Conservation (phyloP, 257 asterid species). For the Capsicum rhomboideum region DNA sequence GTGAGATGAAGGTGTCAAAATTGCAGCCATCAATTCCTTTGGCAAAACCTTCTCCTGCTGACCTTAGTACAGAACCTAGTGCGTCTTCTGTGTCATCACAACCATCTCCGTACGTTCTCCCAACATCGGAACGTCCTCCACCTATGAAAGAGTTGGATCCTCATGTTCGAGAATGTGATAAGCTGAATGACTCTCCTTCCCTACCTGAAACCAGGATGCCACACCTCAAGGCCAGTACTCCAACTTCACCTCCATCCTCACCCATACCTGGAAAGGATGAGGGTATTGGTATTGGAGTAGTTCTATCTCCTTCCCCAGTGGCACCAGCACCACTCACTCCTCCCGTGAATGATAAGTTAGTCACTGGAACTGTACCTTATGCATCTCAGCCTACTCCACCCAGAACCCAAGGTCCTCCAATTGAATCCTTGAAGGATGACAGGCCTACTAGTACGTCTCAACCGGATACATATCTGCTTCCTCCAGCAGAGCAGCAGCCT, state of each 20-base stretch:
- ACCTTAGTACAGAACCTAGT: neutral
- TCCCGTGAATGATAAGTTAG: conserved; percentile 24
- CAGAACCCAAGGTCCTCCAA: conserved; percentile 4
- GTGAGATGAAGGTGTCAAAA: conserved; percentile 11
- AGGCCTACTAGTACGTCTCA: neutral
- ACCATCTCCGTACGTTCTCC: conserved; percentile 16
- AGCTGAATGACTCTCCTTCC: conserved; percentile 12
- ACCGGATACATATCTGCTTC: neutral
- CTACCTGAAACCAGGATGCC: conserved; percentile 18
- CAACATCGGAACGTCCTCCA: conserved; percentile 10
- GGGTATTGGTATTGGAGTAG: conserved; percentile 11
- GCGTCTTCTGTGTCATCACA: conserved; percentile 23
- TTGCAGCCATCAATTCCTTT: conserved; percentile 9
- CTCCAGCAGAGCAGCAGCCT: neutral
- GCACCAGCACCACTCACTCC: conserved; percentile 21
- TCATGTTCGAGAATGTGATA: conserved; percentile 12
- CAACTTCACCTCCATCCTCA: conserved; percentile 20
- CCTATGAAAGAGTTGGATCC: conserved; percentile 10
- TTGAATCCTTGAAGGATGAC: conserved; percentile 1
- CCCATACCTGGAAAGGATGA: conserved; percentile 28
- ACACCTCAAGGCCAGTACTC: conserved; percentile 16
- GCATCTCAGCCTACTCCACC: conserved; percentile 11
- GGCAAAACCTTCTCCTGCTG: conserved; percentile 11
- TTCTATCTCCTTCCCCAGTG: conserved; percentile 15
- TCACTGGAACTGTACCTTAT: conserved; percentile 11